Base-by-base conservation (phyloP, 169 alveolate species). In the Plasmodium gaboni region DNA sequence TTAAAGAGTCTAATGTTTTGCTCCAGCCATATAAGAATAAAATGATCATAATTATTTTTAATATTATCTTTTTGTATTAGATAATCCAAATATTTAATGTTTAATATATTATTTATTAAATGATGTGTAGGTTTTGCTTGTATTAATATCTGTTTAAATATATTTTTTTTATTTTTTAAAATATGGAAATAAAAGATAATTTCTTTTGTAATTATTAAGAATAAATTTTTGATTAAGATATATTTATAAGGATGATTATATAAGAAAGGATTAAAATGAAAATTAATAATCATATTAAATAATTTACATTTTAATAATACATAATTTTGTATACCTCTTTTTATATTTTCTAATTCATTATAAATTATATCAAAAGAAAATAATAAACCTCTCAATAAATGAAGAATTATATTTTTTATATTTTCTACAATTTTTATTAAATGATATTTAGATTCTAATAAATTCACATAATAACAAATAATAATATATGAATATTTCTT, bases 11-110 rank as follows among this genome's bases (percentile, higher is more conserved):
- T 51, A 57, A 78, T 78, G 17, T 78, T 70, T 59, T 78, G 89
- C 46, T 78, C 89, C 10, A 78, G 69, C 89, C 89, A 78, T 26
- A 78, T 78, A 22, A 78, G 13, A 50, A 78, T 78, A n/a, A 78
- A 50, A 17, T 78, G 78, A 65, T 78, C 89, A 51, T 51, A 63
- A 74, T 51, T 74, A 15, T 55, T 55, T 22, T 51, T 78, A 22
- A 78, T 48, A 46, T 51, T 51, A 63, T 64, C 89, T n/a, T 59
- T 78, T 12, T 78, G 38, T 3, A 76, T 15, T 64, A 50, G 19
- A 26, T 64, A 74, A n/a, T 78, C 12, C 22, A 78, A 44, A 59
- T 78, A 78, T 8, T 68, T 32, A 17, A 78, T 24, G 12, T 64
- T 76, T 38, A 78, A 65, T 6, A 78, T 60, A 26, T 78, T 61